phyloP scores from a whole-genome alignment of 2,329 filamentous ascomycete genomes.

The Aspergillus tanneri region DNA sequence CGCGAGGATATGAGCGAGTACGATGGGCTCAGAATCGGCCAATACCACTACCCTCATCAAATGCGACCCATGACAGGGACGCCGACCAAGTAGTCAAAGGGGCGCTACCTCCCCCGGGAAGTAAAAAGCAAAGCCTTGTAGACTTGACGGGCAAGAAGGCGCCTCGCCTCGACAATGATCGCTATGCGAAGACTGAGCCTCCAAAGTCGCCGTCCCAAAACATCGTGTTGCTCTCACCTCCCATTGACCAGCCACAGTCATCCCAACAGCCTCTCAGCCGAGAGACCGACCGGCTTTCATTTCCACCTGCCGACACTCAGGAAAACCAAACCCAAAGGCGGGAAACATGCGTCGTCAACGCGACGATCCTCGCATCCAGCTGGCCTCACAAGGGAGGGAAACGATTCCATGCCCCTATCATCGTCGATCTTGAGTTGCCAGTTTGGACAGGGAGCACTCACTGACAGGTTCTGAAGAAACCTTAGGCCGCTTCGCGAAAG shows the following conservation, averaged over 20 bases:
- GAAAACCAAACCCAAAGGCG: conserved; percentile 38
- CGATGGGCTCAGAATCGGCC: conserved; percentile 40
- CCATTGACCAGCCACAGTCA: neutral
- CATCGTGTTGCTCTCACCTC: conserved; percentile 11
- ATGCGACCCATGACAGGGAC: neutral
- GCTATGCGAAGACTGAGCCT: conserved; percentile 14
- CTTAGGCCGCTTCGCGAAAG: too few species aligned
- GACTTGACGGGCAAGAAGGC: conserved; percentile 50
- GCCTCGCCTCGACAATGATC: conserved; percentile 34
- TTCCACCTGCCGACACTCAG: neutral
- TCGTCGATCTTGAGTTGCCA: conserved; percentile 74
- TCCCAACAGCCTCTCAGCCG: neutral
- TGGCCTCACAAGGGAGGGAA: conserved; percentile 63
- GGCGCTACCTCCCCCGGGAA: conserved; percentile 44
- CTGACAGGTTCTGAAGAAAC: conserved; percentile 1
- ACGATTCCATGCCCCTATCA: conserved; percentile 72
- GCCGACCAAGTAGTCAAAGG: conserved; percentile 21
- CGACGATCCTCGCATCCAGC: conserved; percentile 68
- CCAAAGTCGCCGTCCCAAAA: conserved; percentile 5
- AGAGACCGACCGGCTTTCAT: neutral
- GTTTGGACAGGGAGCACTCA: conserved; percentile 11
- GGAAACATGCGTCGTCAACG: conserved; percentile 80
- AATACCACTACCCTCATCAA: neutral
- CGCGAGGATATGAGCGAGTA: conserved; percentile 54
- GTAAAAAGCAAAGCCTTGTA: conserved; percentile 55